Conservation (phyloP, 441 rosid genomes). For the Bocquillonia castaneifolia region DNA sequence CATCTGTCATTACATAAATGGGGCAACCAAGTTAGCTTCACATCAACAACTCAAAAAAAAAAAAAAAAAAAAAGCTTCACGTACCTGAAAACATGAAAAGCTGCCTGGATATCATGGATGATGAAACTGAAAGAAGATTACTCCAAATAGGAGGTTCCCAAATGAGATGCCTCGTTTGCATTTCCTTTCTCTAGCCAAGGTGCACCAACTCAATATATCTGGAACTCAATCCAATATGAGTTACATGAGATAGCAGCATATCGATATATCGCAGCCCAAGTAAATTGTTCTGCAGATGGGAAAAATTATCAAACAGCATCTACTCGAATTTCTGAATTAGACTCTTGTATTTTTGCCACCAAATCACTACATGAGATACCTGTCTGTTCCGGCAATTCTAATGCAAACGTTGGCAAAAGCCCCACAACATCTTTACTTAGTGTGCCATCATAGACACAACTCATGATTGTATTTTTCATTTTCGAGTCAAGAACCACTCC, state of each 20-base stretch:
- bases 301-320: constrained; percentile 12
- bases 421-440: constrained; percentile 30
- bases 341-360: constrained; percentile 23
- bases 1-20: too few relatives aligned
- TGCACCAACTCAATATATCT: too few relatives aligned
- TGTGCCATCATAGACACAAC: constrained; percentile 44
- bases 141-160: too few relatives aligned
- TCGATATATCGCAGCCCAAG: not conserved
- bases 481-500: constrained; percentile 46
- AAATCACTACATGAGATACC: constrained; percentile 33
- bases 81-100: too few relatives aligned
- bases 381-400: constrained; percentile 22
- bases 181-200: too few relatives aligned
- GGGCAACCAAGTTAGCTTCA: too few relatives aligned
- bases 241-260: not conserved
- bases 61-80: too few relatives aligned
- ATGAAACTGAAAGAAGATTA: too few relatives aligned
- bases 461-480: constrained; percentile 43
- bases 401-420: constrained; percentile 42
- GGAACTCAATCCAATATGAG: not conserved
- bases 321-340: constrained; percentile 17
- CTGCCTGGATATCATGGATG: too few relatives aligned
- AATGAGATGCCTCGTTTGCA: too few relatives aligned
- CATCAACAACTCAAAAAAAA: too few relatives aligned
- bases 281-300: not conserved